Percentiles rank a stretch among this genome's conserved stretches.
Conservation (phyloP, 2,329 filamentous ascomycete species). For the Pseudocercospora vitis region DNA sequence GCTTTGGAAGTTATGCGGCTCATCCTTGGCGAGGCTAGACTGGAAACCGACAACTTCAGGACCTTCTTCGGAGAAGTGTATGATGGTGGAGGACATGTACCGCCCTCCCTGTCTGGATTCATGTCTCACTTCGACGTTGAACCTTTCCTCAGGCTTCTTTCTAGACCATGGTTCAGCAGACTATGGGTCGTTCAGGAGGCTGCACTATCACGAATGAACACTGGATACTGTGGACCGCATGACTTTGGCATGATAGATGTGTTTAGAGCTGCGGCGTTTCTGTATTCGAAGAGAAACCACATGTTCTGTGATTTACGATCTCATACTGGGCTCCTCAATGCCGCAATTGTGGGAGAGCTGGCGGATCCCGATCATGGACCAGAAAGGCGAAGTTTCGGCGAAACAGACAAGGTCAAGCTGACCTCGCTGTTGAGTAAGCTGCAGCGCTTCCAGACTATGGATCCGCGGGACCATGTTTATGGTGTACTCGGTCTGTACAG, state of each 20-base stretch:
- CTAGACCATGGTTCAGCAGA: slow-evolving; percentile 14
- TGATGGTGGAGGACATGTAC: slow-evolving; percentile 3
- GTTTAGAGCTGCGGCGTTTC: slow-evolving; percentile 4
- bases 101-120: slow-evolving; percentile 6
- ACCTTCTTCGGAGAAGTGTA: slow-evolving; percentile 4
- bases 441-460: slow-evolving; percentile 11
- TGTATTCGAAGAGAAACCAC: slow-evolving; percentile 9
- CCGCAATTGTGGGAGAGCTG: background rate
- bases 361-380: slow-evolving; percentile 7
- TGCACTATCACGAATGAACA: slow-evolving; percentile 3
- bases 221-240: slow-evolving; percentile 5
- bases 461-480: slow-evolving; percentile 10
- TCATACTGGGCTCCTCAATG: slow-evolving; percentile 5
- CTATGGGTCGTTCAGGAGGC: slow-evolving; percentile 19
- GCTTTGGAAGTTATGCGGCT: background rate
- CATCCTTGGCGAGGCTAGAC: background rate
- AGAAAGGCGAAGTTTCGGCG: background rate
- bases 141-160: slow-evolving; percentile 7
- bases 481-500: slow-evolving; percentile 6
- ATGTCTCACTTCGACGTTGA: slow-evolving; percentile 3
- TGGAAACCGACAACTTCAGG: background rate
- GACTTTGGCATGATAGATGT: slow-evolving; percentile 3
- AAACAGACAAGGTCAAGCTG: background rate
- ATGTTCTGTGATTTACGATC: background rate
- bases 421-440: background rate